Evolutionary conservation across 1,284 basidiomycete species (phyloP).

Genomic region (Acaromyces ingoldii): DNA sequence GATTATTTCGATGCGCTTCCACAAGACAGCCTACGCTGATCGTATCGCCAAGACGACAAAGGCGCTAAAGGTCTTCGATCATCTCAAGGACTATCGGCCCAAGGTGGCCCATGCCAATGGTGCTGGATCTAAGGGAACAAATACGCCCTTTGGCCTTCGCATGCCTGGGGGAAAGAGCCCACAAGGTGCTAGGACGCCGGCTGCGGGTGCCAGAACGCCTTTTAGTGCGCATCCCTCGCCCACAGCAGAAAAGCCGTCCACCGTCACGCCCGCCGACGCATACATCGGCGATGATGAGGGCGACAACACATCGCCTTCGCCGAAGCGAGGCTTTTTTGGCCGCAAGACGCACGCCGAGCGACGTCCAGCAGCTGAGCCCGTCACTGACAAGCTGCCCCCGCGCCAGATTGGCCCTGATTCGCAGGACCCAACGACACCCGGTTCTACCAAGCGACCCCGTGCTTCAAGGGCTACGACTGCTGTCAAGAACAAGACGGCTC

Average conservation of each 20-base stretch:
- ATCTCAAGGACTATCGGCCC: conserved; percentile 67
- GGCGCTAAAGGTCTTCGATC: conserved; percentile 64
- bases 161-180: too few species aligned
- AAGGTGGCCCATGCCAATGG: conserved; percentile 48
- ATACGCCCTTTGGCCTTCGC: conserved; percentile 54
- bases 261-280: not conserved
- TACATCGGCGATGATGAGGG: not conserved
- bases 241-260: not conserved
- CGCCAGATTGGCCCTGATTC: not conserved
- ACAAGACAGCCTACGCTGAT: conserved; percentile 69
- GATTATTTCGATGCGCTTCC: conserved; percentile 57
- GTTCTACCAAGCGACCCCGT: not conserved
- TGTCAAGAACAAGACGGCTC: conserved; percentile 5
- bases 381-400: not conserved
- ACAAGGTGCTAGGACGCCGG: conserved; percentile 3
- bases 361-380: conserved; percentile 15
- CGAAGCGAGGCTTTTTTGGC: conserved; percentile 19
- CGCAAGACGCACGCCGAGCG: conserved; percentile 37
- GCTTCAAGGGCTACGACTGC: not conserved
- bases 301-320: conserved; percentile 2
- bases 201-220: not conserved
- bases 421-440: not conserved
- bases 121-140: conserved; percentile 19
- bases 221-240: not conserved
- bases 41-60: conserved; percentile 62